Conservation (phyloP, 306 rosid genomes). For the Alnus glutinosa region DNA sequence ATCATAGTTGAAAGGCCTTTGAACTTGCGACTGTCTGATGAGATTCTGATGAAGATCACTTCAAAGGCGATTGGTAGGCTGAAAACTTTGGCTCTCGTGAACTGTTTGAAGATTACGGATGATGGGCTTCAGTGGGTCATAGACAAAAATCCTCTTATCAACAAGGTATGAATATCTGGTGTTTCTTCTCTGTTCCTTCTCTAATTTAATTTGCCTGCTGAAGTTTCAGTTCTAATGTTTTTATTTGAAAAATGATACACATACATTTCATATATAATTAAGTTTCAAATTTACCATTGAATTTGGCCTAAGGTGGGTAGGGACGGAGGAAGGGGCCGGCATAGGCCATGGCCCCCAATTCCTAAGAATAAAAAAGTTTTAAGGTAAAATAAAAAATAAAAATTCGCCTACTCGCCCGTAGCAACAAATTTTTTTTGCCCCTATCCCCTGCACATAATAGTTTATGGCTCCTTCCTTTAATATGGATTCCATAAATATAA, state of each 20-base stretch:
- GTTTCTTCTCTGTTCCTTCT: conserved; percentile 11
- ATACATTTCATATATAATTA: too few species aligned
- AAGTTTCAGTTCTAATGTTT: background rate
- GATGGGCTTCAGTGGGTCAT: conserved; percentile 59
- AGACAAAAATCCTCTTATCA: conserved; percentile 54
- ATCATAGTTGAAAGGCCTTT: conserved; percentile 59
- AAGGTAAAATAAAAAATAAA: too few species aligned
- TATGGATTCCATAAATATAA: too few species aligned
- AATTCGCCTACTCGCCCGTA: too few species aligned
- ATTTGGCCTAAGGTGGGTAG: too few species aligned
- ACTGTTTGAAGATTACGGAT: conserved; percentile 63
- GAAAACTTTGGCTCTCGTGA: conserved; percentile 50
- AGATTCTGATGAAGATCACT: conserved; percentile 43
- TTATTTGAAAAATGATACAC: background rate
- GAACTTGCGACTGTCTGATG: conserved; percentile 45
- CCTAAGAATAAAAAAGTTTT: too few species aligned
- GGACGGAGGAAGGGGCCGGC: too few species aligned
- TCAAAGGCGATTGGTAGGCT: conserved; percentile 66
- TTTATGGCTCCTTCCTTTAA: too few species aligned
- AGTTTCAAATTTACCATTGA: too few species aligned
- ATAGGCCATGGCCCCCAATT: too few species aligned
- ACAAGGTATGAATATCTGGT: conserved; percentile 48
- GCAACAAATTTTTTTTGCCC: too few species aligned
- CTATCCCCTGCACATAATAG: too few species aligned
- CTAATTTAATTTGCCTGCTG: background rate